Evolutionary conservation across 1,139 yeast genomes (phyloP).

Genomic region (Pneumocystis jirovecii): DNA sequence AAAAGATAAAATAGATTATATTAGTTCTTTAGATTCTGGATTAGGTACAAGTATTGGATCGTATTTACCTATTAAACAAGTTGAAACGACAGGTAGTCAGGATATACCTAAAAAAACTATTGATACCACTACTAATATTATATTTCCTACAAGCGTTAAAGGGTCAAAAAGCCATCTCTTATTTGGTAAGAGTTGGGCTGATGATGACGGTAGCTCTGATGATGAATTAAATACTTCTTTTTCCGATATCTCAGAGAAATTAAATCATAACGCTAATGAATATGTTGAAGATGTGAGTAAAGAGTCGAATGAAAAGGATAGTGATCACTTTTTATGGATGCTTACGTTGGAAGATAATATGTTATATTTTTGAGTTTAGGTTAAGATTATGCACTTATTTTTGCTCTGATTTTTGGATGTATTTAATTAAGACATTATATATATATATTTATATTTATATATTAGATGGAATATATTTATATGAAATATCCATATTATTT

Average conservation of each 20-base stretch:
- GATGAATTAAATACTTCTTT: not conserved
- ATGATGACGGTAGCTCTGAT: conserved; percentile 19
- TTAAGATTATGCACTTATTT: not conserved
- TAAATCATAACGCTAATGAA: not conserved
- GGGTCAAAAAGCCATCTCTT: conserved; percentile 17
- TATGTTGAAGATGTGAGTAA: not conserved
- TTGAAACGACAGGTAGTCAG: not conserved
- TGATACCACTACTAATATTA: conserved; percentile 11
- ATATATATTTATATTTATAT: not conserved
- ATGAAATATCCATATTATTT: not conserved
- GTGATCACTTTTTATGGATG: not conserved
- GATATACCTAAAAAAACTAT: conserved; percentile 6
- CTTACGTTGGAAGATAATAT: not conserved
- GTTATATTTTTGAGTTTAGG: not conserved
- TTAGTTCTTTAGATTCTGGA: conserved; percentile 2
- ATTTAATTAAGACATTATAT: not conserved
- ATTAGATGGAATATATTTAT: not conserved
- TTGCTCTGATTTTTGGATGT: not conserved
- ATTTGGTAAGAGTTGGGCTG: conserved; percentile 25
- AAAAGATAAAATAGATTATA: not conserved
- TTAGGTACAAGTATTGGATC: conserved; percentile 24
- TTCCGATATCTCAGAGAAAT: not conserved
- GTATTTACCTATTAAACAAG: not conserved
- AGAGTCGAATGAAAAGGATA: not conserved
- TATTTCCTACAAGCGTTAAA: conserved; percentile 11